These are phyloP conservation scores for Neurospora sp. DNA, from an alignment of 495 filamentous ascomycete species.

Conservation along the genomic window DNA sequence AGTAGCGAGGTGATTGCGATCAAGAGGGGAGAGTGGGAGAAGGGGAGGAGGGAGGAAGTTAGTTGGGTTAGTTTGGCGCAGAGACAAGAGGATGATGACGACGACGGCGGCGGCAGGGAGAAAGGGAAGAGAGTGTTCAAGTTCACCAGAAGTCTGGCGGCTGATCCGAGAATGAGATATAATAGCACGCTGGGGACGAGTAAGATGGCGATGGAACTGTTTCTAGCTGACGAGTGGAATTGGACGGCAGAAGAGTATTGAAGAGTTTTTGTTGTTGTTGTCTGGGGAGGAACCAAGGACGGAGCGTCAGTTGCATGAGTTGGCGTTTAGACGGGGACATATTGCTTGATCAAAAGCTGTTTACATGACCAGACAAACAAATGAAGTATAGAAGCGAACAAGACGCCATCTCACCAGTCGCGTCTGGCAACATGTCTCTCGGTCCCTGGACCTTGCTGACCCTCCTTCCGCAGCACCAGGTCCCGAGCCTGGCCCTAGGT, in stretches of 20 bases:
- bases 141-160: conserved; percentile 28
- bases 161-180: conserved; percentile 30
- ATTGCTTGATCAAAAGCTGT: background rate
- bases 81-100: background rate
- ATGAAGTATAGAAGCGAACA: background rate
- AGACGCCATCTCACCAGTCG: background rate
- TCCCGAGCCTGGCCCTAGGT: too few species aligned
- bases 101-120: background rate
- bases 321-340: background rate
- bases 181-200: conserved; percentile 30
- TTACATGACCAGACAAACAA: background rate
- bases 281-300: background rate
- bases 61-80: conserved; percentile 21
- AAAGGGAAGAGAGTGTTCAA: conserved; percentile 22
- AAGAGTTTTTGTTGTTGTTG: background rate
- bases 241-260: conserved; percentile 42
- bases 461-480: too few species aligned
- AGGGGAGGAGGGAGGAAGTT: conserved; percentile 17
- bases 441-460: background rate
- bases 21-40: conserved; percentile 36
- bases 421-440: background rate
- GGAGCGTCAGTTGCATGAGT: background rate
- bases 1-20: conserved; percentile 35
- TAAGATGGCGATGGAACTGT: conserved; percentile 39
- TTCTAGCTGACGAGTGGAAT: conserved; percentile 48